phyloP scores from a whole-genome alignment of 345 rosid species.

The Bruguiera sexangula region DNA sequence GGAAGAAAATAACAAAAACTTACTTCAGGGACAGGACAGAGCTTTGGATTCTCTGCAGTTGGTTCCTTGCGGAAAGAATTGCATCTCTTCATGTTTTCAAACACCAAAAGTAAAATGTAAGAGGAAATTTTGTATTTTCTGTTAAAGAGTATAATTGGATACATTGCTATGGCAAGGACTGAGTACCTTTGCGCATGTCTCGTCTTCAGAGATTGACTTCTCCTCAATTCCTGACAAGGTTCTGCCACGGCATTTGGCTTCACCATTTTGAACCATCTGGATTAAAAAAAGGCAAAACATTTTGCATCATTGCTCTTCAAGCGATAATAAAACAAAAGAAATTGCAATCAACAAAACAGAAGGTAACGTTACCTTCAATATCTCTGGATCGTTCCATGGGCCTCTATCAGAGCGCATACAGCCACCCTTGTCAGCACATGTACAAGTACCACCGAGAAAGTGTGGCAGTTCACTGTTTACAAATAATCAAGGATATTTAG shows the following conservation, averaged over 20 bases:
- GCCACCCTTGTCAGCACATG: constrained; percentile 81
- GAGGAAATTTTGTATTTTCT: too few species aligned
- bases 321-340: constrained; percentile 5
- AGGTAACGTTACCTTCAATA: constrained; percentile 47
- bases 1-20: constrained; percentile 10
- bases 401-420: constrained; percentile 96
- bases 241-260: constrained; percentile 47
- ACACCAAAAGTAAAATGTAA: too few species aligned
- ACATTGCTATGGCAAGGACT: background rate
- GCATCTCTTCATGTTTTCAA: constrained; percentile 20
- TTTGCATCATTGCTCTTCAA: background rate
- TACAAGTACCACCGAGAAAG: constrained; percentile 85
- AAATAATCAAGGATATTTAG: background rate
- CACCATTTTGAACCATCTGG: constrained; percentile 75
- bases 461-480: constrained; percentile 74
- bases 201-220: constrained; percentile 45
- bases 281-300: background rate
- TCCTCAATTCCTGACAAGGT: constrained; percentile 48
- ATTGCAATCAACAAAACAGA: background rate
- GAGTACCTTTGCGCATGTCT: constrained; percentile 30
- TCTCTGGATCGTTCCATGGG: constrained; percentile 84
- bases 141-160: background rate
- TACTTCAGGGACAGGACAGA: constrained; percentile 31
- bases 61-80: constrained; percentile 16
- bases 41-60: constrained; percentile 11